Conservation (phyloP, 805 yeast genomes). For the Clavispora phyllophila region DNA sequence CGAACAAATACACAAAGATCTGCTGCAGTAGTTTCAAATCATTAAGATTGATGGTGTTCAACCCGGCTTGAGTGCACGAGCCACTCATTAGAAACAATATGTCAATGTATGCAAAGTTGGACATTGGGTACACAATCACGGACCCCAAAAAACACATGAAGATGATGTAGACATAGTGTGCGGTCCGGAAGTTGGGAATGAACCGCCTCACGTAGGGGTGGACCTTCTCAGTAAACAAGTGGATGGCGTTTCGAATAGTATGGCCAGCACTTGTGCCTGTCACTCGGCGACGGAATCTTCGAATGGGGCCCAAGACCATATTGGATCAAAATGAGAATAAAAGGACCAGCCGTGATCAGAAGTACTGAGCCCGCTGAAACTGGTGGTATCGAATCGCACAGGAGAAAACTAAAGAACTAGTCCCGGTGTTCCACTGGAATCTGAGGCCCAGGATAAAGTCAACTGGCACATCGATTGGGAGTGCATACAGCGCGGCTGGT, state of each 20-base stretch:
- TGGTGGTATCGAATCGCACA: not conserved
- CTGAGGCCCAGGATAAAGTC: too few species aligned
- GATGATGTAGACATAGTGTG: slow-evolving; percentile 70
- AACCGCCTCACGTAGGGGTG: slow-evolving; percentile 39
- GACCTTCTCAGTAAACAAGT: slow-evolving; percentile 27
- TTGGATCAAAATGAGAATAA: not conserved
- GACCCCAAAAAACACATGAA: slow-evolving; percentile 60
- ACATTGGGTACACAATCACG: slow-evolving; percentile 70
- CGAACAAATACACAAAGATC: slow-evolving; percentile 55
- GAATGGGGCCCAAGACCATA: not conserved
- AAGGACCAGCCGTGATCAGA: not conserved
- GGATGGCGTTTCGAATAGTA: slow-evolving; percentile 29
- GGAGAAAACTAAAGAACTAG: not conserved
- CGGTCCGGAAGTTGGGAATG: slow-evolving; percentile 54
- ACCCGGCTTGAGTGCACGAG: slow-evolving; percentile 86
- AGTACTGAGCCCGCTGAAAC: not conserved
- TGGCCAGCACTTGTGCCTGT: slow-evolving; percentile 35
- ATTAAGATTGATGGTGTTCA: slow-evolving; percentile 73
- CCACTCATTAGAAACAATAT: slow-evolving; percentile 72
- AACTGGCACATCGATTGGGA: too few species aligned
- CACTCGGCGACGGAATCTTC: slow-evolving; percentile 9
- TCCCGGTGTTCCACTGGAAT: not conserved
- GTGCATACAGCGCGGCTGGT: too few species aligned
- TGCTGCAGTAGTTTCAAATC: slow-evolving; percentile 72
- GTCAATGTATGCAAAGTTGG: slow-evolving; percentile 66